A percentile compares a stretch with the other conserved stretches of the same genome.
These are phyloP conservation scores for Hypomontagnella submonticulosa DNA, from an alignment of 495 filamentous ascomycete genomes.

Conservation along the genomic window DNA sequence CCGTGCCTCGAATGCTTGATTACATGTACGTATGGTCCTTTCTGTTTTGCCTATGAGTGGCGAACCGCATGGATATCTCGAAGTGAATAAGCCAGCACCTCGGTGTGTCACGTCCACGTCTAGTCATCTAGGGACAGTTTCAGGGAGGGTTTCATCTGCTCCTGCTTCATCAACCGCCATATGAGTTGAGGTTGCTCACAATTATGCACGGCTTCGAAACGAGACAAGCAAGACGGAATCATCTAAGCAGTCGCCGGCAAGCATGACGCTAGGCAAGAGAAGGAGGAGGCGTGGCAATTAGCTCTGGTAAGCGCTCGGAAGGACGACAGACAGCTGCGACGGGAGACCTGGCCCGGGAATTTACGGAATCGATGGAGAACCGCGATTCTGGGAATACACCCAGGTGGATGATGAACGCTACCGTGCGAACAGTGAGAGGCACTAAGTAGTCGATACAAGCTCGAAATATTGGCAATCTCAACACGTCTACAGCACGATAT, in stretches of 20 bases:
- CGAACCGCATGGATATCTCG: no score
- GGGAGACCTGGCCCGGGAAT: conserved; percentile 22
- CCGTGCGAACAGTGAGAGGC: conserved; percentile 30
- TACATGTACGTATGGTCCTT: no score
- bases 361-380: conserved; percentile 1
- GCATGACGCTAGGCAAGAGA: conserved; percentile 10
- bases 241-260: background rate
- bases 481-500: background rate
- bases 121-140: conserved; percentile 7
- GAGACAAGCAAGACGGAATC: conserved; percentile 3
- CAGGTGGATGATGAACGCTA: background rate
- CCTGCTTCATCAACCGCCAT: conserved; percentile 17
- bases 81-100: no score
- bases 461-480: background rate
- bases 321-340: background rate
- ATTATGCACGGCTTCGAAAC: conserved; percentile 3
- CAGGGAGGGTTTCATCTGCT: conserved; percentile 29
- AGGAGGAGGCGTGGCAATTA: background rate
- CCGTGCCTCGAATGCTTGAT: no score
- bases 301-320: conserved; percentile 6
- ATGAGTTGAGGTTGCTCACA: conserved; percentile 9
- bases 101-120: background rate
- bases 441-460: conserved; percentile 38
- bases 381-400: conserved; percentile 4
- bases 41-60: no score